Evolutionary conservation across 441 rosid genomes (phyloP), one percentile per base, ranked within the genome.

Genomic region (Isatis lusitanica): DNA sequence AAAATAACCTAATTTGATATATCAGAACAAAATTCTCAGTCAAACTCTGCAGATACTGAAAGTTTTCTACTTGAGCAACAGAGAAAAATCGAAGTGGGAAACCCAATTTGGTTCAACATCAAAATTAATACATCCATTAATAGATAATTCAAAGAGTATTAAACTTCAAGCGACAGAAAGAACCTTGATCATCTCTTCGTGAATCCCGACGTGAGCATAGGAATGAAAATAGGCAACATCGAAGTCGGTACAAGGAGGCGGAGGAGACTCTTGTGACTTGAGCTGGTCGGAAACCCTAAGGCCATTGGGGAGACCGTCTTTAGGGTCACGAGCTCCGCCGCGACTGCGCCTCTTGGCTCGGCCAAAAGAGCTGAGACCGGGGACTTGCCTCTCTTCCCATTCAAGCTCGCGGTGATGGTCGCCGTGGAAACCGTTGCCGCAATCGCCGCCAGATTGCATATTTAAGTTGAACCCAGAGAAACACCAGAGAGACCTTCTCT

Each of bases 121-220:
- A n/a, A 64, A 6, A 17, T 11, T 3, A 4, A 28, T 12, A 26
- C 2, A 57, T 33, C 65, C 18, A 36, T 43, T 21, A 15, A 40
- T 38, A 26, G 59, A 17, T 15, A 65, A 24, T 35, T 28, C 69
- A 33, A 56, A 70, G 9, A 28, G n/a, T n/a, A 56, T 18, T 51
- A 16, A 68, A 43, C 2, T 21, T 21, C 24, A 21, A 21, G 65
- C 1, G 38, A 39, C 3, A 39, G 44, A 35, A 43, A 42, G 58
- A 26, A 83, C 98, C 93, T 95, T 95, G 86, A 95, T 89, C 99
- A 91, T 95, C 80, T 95, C 97, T 82, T 95, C 96, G 73, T 95
- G 99, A 67, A 95, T 87, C 73, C 98, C 99, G 24, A 94, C 87
- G 75, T 94, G 99, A 66, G 99, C 96, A 52, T 94, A 92, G 4